Evolutionary conservation across 768 basidiomycete species (phyloP).

Genomic region (Lentinula sp.): DNA sequence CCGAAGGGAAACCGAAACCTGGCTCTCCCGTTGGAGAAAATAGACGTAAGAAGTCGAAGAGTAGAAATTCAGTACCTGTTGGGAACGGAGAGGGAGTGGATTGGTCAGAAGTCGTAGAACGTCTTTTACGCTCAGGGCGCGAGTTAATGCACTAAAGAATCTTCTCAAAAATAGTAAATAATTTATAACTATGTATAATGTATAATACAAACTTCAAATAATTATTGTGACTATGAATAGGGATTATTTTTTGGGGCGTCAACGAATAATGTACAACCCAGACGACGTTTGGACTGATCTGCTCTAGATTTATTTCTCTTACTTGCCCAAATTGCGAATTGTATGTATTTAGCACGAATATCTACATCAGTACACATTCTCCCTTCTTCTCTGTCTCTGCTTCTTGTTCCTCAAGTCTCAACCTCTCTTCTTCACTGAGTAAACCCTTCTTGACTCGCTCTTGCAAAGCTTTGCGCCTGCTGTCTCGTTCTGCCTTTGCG

Average conservation of each 20-base stretch:
- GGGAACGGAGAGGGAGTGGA: conserved; percentile 12
- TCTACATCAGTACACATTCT: conserved; percentile 39
- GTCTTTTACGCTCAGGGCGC: conserved; percentile 5
- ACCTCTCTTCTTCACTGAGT: conserved; percentile 49
- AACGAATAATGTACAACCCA: no score
- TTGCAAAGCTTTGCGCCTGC: conserved; percentile 62
- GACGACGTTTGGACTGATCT: no score
- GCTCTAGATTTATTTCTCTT: no score
- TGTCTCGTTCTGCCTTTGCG: conserved; percentile 69
- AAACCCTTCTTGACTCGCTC: conserved; percentile 71
- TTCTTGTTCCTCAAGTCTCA: conserved; percentile 35
- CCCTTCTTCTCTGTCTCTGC: conserved; percentile 18
- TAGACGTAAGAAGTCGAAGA: neutral
- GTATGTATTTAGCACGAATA: neutral
- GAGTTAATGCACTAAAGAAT: neutral
- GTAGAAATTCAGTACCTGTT: neutral
- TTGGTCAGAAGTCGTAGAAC: conserved; percentile 10
- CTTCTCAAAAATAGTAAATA: neutral
- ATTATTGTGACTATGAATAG: no score
- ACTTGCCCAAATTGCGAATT: no score
- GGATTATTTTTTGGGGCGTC: no score
- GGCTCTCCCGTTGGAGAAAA: conserved; percentile 16
- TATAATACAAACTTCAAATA: neutral
- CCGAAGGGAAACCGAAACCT: conserved; percentile 19
- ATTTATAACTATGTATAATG: conserved; percentile 1